Percentiles rank a stretch among this genome's conserved stretches.
phyloP scores from a whole-genome alignment of 2,329 filamentous ascomycete genomes.

The Colletotrichum coccodes region DNA sequence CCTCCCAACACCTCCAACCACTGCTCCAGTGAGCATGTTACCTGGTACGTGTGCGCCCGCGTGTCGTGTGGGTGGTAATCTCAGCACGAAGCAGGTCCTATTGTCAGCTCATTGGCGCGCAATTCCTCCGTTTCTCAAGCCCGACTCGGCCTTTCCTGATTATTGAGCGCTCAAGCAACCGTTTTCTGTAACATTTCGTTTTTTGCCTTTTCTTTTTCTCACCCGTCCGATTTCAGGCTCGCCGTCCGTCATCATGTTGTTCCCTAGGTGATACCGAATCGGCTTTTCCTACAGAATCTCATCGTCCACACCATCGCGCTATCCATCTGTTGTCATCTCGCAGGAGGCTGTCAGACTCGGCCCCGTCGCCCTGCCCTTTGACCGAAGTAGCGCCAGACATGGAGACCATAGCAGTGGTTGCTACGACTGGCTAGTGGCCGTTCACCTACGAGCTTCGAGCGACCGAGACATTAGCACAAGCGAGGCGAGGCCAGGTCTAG shows the following conservation, averaged over 20 bases:
- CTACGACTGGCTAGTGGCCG: conserved; percentile 23
- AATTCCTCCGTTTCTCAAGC: conserved; percentile 16
- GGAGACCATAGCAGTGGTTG: background rate
- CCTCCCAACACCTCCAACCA: background rate
- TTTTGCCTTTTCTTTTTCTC: conserved; percentile 21
- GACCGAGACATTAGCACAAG: conserved; percentile 24
- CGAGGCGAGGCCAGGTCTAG: conserved; percentile 26
- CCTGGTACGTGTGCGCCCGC: conserved; percentile 12
- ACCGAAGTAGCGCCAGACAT: background rate
- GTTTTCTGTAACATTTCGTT: conserved; percentile 32
- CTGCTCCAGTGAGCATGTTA: conserved; percentile 11
- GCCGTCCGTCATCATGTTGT: background rate
- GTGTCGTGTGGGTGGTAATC: conserved; percentile 32
- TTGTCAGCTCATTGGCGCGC: conserved; percentile 30
- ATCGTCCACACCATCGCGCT: conserved; percentile 3
- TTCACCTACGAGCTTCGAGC: conserved; percentile 20
- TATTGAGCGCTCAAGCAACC: conserved; percentile 19
- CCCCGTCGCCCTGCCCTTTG: background rate
- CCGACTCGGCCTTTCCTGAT: conserved; percentile 15
- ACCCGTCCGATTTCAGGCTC: background rate
- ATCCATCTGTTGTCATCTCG: conserved; percentile 6
- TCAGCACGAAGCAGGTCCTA: conserved; percentile 31
- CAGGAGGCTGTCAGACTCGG: conserved; percentile 8
- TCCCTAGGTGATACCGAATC: conserved; percentile 13
- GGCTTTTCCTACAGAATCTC: conserved; percentile 27